Base-by-base conservation (phyloP, 805 yeast species). In the Lachancea waltii region DNA sequence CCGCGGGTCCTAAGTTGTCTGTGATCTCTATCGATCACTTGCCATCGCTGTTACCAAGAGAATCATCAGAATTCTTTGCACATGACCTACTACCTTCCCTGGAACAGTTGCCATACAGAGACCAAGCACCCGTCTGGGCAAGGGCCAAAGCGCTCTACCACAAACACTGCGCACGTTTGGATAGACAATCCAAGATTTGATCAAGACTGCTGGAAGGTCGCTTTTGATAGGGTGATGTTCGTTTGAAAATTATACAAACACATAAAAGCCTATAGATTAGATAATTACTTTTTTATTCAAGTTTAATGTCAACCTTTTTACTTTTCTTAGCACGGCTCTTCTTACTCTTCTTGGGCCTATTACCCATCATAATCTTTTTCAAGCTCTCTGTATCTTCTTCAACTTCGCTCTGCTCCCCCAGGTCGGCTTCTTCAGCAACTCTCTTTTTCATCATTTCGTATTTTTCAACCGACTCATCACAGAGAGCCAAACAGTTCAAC, bases 11-110 rank as follows among this genome's bases (percentile, higher is more conserved):
- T 47, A 81, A 81, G 60, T 67, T 92, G 53, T 83, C 95, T 4
- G 98, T 92, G 32, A 77, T 87, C 51, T 86, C 96, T 13, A 92
- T 92, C 51, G 99, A 92, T 67, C 99, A 92, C 63, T 72, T 92
- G 56, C 99, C 99, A 28, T 81, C 95, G 7, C 68, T 92, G 59
- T 73, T 92, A 48, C 99, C 99, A 56, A 84, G 98, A 68, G 99
- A 92, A 66, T 83, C 97, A 17, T 86, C 96, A 6, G 98, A 92
- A 69, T 79, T 79, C 46, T 92, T 86, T 66, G 76, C 94, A 30
- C 73, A 67, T 45, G 97, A 92, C 64, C 71, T 92, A 60, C 65
- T 92, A 56, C 98, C 99, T 29, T 83, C 94, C 13, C 72, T 92
- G 60, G 73, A 85, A 63, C 79, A 84, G 60, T 73, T 92, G 54